Conservation (phyloP, 257 asterid species). For the Nicotiana benthamiana region DNA sequence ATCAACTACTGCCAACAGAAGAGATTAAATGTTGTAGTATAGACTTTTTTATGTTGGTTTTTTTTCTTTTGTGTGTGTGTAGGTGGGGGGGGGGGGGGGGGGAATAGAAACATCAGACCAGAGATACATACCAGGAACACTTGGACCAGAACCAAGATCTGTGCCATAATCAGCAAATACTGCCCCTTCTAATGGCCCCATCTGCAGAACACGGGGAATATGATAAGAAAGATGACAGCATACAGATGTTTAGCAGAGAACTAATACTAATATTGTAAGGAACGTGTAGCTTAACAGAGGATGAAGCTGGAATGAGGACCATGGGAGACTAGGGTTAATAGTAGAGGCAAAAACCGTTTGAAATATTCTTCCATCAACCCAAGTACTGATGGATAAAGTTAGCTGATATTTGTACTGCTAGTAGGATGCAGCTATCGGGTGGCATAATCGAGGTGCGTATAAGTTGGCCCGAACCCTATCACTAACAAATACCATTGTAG, state of each 20-base stretch:
- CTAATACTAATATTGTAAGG: neutral
- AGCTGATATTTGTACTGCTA: neutral
- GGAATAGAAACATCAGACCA: neutral
- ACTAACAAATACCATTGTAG: neutral
- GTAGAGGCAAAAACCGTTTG: neutral
- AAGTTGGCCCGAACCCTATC: neutral
- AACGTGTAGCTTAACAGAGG: neutral
- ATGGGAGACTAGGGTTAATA: neutral
- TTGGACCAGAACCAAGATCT: slow-evolving; percentile 86
- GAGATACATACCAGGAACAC: slow-evolving; percentile 61
- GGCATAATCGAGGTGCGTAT: neutral
- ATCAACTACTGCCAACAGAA: neutral
- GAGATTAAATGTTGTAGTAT: neutral
- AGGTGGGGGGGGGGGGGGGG: neutral
- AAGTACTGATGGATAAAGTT: neutral
- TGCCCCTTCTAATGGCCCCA: slow-evolving; percentile 79
- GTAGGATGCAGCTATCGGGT: neutral
- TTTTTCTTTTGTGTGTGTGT: no score
- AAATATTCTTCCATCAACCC: neutral
- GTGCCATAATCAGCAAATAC: slow-evolving; percentile 92
- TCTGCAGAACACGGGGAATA: slow-evolving; percentile 36
- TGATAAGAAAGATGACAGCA: neutral
- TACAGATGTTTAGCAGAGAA: neutral
- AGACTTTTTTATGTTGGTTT: neutral
- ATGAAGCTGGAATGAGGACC: neutral